A percentile compares a stretch with the other conserved stretches of the same genome.
These are phyloP conservation scores for Gymnopilus dilepis DNA, from an alignment of 768 basidiomycete species.

Conservation along the genomic window DNA sequence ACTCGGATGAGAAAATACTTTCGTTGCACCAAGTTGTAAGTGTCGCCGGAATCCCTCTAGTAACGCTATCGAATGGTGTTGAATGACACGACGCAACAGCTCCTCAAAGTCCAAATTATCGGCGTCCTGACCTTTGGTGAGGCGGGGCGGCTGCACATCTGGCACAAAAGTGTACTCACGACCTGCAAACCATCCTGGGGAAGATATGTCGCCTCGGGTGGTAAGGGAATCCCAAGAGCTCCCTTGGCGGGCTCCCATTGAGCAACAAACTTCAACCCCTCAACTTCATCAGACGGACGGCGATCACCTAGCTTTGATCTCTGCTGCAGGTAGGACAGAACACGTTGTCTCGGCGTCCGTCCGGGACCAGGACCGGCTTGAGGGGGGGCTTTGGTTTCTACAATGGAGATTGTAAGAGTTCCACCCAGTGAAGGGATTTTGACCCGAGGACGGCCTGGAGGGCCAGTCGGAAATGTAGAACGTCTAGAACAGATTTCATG, in stretches of 20 bases:
- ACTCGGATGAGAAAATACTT: constrained; percentile 66
- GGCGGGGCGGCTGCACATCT: neutral
- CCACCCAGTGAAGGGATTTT: constrained; percentile 72
- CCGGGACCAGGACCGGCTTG: constrained; percentile 49
- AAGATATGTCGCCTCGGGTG: constrained; percentile 50
- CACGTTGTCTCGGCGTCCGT: constrained; percentile 58
- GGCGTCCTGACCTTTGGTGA: constrained; percentile 52
- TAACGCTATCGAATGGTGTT: constrained; percentile 68
- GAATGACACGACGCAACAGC: constrained; percentile 65
- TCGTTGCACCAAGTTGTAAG: constrained; percentile 56
- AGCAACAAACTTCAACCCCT: constrained; percentile 70
- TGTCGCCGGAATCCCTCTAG: constrained; percentile 60
- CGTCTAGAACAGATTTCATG: constrained; percentile 26
- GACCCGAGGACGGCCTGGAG: constrained; percentile 38
- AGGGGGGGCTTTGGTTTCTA: constrained; percentile 49
- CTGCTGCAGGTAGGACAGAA: constrained; percentile 67
- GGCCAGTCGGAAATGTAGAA: constrained; percentile 29
- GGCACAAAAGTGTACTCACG: constrained; percentile 49
- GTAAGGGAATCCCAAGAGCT: constrained; percentile 65
- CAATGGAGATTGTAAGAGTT: constrained; percentile 72
- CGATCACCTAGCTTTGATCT: constrained; percentile 60
- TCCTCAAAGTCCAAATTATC: constrained; percentile 76
- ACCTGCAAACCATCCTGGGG: constrained; percentile 51
- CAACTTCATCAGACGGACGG: constrained; percentile 75
- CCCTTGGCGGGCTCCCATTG: constrained; percentile 78